These are phyloP conservation scores for Wickerhamiella kurtzmanii DNA, from an alignment of 805 yeast species.

Conservation along the genomic window DNA sequence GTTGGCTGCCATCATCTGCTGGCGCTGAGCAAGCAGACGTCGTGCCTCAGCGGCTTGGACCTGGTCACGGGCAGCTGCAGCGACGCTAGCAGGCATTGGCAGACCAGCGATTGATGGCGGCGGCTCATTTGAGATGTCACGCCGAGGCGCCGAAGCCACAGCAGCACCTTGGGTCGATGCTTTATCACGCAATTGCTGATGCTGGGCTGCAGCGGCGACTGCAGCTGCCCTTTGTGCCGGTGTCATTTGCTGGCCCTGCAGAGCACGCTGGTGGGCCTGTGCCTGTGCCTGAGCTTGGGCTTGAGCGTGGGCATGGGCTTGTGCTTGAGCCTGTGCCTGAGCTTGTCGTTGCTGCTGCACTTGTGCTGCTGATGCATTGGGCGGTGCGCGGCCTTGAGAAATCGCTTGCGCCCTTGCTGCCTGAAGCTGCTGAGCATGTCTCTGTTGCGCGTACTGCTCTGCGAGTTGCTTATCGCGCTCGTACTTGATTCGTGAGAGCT, in stretches of 20 bases:
- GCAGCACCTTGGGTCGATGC: conserved; percentile 2
- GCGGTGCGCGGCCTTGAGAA: background rate
- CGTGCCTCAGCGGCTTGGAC: background rate
- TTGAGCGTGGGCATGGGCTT: background rate
- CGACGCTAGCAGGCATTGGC: conserved; percentile 20
- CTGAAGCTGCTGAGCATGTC: conserved; percentile 9
- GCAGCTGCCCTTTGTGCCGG: background rate
- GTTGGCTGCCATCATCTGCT: background rate
- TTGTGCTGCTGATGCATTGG: background rate
- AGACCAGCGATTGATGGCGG: conserved; percentile 19
- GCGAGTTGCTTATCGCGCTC: conserved; percentile 80
- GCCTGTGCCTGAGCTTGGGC: conserved; percentile 1
- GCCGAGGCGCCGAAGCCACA: background rate
- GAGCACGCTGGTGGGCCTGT: background rate
- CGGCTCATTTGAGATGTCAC: conserved; percentile 1
- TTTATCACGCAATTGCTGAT: too few relatives aligned
- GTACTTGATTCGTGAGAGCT: conserved; percentile 64
- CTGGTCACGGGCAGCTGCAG: conserved; percentile 15
- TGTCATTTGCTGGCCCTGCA: background rate
- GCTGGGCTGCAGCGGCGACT: conserved; percentile 2
- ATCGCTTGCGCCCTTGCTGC: background rate
- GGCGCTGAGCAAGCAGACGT: background rate
- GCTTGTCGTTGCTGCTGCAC: background rate
- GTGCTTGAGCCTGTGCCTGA: conserved; percentile 2
- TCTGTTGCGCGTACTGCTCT: conserved; percentile 33